Evolutionary conservation across 1,139 yeast species (phyloP).

Genomic region (Sugiyamaella xylanicola): DNA sequence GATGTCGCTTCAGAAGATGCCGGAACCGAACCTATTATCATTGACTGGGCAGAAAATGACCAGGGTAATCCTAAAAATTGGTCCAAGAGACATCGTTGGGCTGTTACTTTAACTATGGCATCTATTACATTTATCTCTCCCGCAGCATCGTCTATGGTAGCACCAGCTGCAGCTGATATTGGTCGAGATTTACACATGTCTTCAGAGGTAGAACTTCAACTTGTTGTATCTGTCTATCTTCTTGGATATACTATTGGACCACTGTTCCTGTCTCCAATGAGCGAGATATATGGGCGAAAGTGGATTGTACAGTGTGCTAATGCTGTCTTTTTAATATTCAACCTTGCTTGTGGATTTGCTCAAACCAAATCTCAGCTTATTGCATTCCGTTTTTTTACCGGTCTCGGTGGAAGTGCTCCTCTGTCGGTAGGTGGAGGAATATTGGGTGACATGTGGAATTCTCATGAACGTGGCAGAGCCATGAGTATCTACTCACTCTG

Average conservation of each 20-base stretch:
- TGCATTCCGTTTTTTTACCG: constrained; percentile 60
- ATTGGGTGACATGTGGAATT: constrained; percentile 59
- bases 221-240: constrained; percentile 59
- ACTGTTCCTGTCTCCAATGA: constrained; percentile 58
- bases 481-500: constrained; percentile 59
- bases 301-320: constrained; percentile 54
- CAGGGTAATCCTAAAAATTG: constrained; percentile 63
- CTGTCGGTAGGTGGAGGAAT: constrained; percentile 68
- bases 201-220: constrained; percentile 45
- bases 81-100: constrained; percentile 46
- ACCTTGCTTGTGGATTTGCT: constrained; percentile 59
- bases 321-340: constrained; percentile 54
- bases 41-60: constrained; percentile 43
- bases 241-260: constrained; percentile 68
- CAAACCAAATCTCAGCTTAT: constrained; percentile 52
- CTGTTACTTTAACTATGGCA: constrained; percentile 54
- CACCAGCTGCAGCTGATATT: constrained; percentile 57
- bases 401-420: constrained; percentile 59
- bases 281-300: constrained; percentile 60
- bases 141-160: constrained; percentile 58
- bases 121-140: constrained; percentile 58
- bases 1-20: not conserved
- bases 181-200: constrained; percentile 48
- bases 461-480: constrained; percentile 55
- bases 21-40: not conserved